Percentiles rank a stretch among this genome's conserved stretches.
Conservation (phyloP, 768 basidiomycete genomes). For the Trametes punicea region DNA sequence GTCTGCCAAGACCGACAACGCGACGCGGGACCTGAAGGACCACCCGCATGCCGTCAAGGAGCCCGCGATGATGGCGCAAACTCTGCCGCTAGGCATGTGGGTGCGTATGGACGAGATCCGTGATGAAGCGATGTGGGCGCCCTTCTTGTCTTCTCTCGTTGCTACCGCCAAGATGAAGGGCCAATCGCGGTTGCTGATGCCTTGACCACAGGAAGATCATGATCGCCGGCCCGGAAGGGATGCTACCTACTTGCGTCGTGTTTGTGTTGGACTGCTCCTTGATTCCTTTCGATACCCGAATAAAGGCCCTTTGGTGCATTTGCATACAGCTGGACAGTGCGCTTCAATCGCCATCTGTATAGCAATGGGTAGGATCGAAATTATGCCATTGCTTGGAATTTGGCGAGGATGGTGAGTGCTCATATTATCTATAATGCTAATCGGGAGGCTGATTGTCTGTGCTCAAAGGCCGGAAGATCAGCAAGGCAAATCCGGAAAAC, state of each 20-base stretch:
- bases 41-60: conserved; percentile 54
- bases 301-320: conserved; percentile 44
- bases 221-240: conserved; percentile 63
- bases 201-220: conserved; percentile 44
- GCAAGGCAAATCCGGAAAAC: too few species aligned
- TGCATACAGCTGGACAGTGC: conserved; percentile 52
- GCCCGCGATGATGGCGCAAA: conserved; percentile 52
- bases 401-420: conserved; percentile 45
- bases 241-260: conserved; percentile 65
- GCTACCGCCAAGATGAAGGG: too few species aligned
- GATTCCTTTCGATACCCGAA: conserved; percentile 50
- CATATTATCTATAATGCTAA: background rate
- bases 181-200: background rate
- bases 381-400: conserved; percentile 53
- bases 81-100: conserved; percentile 55
- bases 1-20: conserved; percentile 30
- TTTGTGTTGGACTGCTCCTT: conserved; percentile 64
- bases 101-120: conserved; percentile 55
- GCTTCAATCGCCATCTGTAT: conserved; percentile 59
- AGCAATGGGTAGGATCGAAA: conserved; percentile 44
- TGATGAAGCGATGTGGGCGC: conserved; percentile 50
- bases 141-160: background rate
- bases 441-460: background rate
- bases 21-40: conserved; percentile 44
- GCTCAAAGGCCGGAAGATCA: too few species aligned